These are phyloP conservation scores for Euphorbia neoarborescens DNA, from an alignment of 441 rosid genomes.

Conservation along the genomic window DNA sequence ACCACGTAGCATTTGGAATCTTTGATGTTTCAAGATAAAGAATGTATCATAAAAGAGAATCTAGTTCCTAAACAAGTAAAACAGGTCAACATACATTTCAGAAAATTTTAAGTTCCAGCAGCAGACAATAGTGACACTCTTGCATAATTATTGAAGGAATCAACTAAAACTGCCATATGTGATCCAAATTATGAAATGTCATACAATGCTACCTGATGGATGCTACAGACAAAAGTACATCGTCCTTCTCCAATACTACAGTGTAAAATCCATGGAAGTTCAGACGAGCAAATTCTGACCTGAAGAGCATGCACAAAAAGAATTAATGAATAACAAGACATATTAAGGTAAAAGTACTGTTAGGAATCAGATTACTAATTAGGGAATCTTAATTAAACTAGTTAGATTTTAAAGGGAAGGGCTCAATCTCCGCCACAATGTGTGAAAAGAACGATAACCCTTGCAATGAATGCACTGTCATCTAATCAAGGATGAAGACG, in stretches of 20 bases:
- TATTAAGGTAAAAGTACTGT: not conserved
- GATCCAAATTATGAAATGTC: slow-evolving; percentile 8
- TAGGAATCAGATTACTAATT: too few relatives aligned
- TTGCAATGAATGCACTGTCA: too few relatives aligned
- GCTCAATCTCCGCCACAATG: too few relatives aligned
- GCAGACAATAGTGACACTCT: not conserved
- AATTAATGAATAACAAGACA: slow-evolving; percentile 8
- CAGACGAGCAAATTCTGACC: slow-evolving; percentile 80
- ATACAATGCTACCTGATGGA: slow-evolving; percentile 61
- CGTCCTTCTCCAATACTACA: slow-evolving; percentile 81
- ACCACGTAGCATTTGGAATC: not conserved
- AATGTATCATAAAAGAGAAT: not conserved
- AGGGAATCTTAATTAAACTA: too few relatives aligned
- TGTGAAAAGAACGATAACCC: too few relatives aligned
- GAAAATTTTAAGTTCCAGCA: slow-evolving; percentile 1
- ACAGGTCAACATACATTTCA: not conserved
- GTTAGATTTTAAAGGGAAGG: too few relatives aligned
- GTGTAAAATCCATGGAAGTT: slow-evolving; percentile 80
- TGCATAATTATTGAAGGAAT: not conserved
- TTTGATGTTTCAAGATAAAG: slow-evolving; percentile 2
- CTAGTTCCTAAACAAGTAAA: not conserved
- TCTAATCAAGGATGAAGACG: too few relatives aligned
- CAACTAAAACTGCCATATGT: not conserved
- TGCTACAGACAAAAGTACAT: slow-evolving; percentile 77
- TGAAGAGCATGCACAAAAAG: slow-evolving; percentile 29